Conservation (phyloP, 1,139 yeast species). For the Pichia sp. region DNA sequence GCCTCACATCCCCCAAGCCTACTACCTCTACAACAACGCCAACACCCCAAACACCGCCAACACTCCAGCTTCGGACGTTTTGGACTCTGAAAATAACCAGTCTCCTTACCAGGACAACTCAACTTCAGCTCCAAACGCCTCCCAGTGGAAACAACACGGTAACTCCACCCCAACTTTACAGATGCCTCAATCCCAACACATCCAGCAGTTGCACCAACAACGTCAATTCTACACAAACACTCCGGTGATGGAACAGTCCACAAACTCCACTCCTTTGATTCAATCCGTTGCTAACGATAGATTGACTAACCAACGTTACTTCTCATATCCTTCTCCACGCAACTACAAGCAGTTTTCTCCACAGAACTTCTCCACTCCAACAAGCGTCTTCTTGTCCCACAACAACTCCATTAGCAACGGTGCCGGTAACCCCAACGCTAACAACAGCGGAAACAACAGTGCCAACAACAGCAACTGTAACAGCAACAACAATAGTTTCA, state of each 20-base stretch:
- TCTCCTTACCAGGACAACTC: too few species aligned
- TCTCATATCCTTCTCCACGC: neutral
- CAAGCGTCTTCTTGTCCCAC: too few species aligned
- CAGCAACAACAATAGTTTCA: neutral
- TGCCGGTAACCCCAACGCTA: too few species aligned
- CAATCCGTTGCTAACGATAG: neutral
- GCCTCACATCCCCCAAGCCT: constrained; percentile 1
- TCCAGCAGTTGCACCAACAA: neutral
- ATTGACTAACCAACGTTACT: neutral
- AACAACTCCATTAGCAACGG: too few species aligned
- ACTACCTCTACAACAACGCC: neutral
- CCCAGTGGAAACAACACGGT: too few species aligned
- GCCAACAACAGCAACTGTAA: too few species aligned
- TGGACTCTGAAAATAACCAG: too few species aligned
- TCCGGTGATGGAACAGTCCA: neutral
- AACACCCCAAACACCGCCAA: neutral
- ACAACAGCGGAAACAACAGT: too few species aligned
- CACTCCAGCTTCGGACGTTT: too few species aligned
- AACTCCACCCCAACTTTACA: too few species aligned
- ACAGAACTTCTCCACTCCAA: too few species aligned
- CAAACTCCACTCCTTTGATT: neutral
- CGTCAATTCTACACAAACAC: neutral
- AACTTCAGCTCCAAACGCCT: too few species aligned
- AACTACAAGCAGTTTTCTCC: neutral
- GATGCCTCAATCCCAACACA: neutral